Conservation (phyloP, 2,329 filamentous ascomycete species). For the Cryphonectria japonica region DNA sequence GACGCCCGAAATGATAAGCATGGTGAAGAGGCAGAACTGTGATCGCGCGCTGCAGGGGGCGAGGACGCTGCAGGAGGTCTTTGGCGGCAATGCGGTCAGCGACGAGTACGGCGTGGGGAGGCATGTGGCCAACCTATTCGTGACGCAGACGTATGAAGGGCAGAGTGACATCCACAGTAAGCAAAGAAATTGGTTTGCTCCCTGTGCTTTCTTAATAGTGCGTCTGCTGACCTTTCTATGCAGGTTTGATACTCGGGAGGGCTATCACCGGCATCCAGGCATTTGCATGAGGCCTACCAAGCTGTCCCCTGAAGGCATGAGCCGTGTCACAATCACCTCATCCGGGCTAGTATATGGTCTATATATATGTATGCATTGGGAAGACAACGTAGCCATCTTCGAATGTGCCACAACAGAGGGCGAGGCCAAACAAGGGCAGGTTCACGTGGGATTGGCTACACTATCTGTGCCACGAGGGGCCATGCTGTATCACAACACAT, state of each 20-base stretch:
- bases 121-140: conserved; percentile 94
- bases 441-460: neutral
- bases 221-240: conserved; percentile 33
- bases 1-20: conserved; percentile 91
- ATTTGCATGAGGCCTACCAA: conserved; percentile 60
- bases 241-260: conserved; percentile 68
- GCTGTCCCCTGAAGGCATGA: neutral
- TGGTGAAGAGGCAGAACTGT: conserved; percentile 98
- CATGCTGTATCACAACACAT: conserved; percentile 11
- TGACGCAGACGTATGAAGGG: conserved; percentile 97
- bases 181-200: conserved; percentile 41
- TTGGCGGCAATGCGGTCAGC: conserved; percentile 96
- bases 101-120: conserved; percentile 96
- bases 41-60: conserved; percentile 83
- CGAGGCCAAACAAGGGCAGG: neutral
- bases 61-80: conserved; percentile 86
- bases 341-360: neutral
- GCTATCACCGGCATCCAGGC: conserved; percentile 77
- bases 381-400: neutral
- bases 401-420: neutral
- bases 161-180: conserved; percentile 97
- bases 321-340: neutral
- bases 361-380: neutral
- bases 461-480: neutral
- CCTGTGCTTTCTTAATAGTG: conserved; percentile 28